These are phyloP conservation scores for Helicocarpus griseus DNA, from an alignment of 2,329 filamentous ascomycete species.

Conservation along the genomic window DNA sequence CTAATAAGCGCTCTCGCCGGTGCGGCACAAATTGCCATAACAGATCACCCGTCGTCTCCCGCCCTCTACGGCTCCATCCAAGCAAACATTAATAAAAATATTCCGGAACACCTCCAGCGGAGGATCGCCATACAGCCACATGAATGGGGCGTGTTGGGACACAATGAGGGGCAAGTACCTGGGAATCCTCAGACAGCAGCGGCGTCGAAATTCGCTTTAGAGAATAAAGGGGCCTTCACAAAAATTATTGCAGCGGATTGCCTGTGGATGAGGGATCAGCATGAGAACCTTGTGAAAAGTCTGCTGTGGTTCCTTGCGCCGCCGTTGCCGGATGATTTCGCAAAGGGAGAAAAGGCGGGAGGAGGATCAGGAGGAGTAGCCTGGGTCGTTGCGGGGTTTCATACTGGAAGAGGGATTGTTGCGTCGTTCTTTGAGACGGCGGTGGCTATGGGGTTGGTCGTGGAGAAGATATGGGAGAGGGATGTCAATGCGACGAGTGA, in stretches of 20 bases:
- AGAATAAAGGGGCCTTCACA: conserved; percentile 35
- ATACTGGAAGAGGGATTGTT: conserved; percentile 48
- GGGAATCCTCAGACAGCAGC: neutral
- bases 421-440: conserved; percentile 46
- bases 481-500: conserved; percentile 35
- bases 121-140: conserved; percentile 40
- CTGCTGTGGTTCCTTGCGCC: conserved; percentile 47
- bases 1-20: conserved; percentile 27
- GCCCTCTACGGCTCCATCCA: conserved; percentile 34
- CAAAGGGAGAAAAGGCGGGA: conserved; percentile 59
- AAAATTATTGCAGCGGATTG: conserved; percentile 52
- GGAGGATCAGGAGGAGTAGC: conserved; percentile 31
- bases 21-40: conserved; percentile 36
- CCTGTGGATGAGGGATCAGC: conserved; percentile 50
- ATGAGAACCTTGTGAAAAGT: conserved; percentile 45
- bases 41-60: conserved; percentile 40
- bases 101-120: conserved; percentile 18
- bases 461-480: conserved; percentile 47
- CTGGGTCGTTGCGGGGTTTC: conserved; percentile 48
- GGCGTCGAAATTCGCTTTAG: conserved; percentile 26
- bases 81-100: conserved; percentile 39
- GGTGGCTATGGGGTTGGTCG: conserved; percentile 33
- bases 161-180: conserved; percentile 7
- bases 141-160: conserved; percentile 42
- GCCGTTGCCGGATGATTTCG: conserved; percentile 44